Evolutionary conservation across 2,329 filamentous ascomycete genomes (phyloP).

Genomic region (Aspergillus carbonarius): DNA sequence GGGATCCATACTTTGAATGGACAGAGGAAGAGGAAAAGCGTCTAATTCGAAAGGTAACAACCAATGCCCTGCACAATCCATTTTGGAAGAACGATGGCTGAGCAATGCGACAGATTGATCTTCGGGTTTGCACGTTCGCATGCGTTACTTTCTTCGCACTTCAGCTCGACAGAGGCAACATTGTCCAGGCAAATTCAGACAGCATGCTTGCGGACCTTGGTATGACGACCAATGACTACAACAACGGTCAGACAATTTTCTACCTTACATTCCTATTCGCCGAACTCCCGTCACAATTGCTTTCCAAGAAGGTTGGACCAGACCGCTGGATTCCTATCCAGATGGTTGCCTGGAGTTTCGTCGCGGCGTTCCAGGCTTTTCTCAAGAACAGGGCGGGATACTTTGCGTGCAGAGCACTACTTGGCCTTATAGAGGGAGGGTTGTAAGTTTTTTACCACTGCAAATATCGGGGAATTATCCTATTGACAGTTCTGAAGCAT

Average conservation of each 20-base stretch:
- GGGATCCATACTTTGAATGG: constrained; percentile 50
- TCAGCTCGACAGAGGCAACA: constrained; percentile 64
- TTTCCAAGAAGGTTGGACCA: constrained; percentile 59
- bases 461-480: not conserved
- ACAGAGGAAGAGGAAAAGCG: constrained; percentile 44
- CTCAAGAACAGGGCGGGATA: constrained; percentile 46
- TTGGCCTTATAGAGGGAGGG: constrained; percentile 55
- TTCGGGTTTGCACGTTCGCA: constrained; percentile 43
- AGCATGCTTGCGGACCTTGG: constrained; percentile 54
- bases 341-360: constrained; percentile 57
- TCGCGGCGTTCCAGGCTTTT: constrained; percentile 53
- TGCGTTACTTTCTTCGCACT: constrained; percentile 65
- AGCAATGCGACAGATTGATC: constrained; percentile 39
- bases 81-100: not conserved
- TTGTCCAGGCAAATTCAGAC: constrained; percentile 61
- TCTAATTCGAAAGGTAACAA: constrained; percentile 37
- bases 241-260: constrained; percentile 45
- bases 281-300: constrained; percentile 61
- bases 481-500: constrained; percentile 32
- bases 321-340: constrained; percentile 62
- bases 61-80: not conserved
- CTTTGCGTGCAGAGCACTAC: constrained; percentile 46
- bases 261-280: constrained; percentile 42
- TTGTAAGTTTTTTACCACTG: constrained; percentile 58
- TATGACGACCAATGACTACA: constrained; percentile 52